Evolutionary conservation across 208 protist species (phyloP), one percentile per base, ranked within the genome.

Genomic region (Herpetomonas muscarum): DNA sequence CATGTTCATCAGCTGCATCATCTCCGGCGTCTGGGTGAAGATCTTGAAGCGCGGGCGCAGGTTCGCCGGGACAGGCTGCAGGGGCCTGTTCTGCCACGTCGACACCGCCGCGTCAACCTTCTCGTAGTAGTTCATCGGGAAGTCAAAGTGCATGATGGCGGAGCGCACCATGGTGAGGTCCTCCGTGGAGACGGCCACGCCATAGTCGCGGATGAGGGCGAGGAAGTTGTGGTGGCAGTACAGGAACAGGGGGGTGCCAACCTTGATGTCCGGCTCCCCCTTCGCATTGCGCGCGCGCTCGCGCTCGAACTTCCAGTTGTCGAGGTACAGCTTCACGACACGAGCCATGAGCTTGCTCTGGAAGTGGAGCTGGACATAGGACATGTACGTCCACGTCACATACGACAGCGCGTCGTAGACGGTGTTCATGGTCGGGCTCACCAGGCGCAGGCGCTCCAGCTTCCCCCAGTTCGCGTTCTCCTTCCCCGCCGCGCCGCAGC

Each of bases 1-100:
- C 92, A 96, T 96, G 69, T 87, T 59, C 60, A 82, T 73, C 34
- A 97, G 67, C 79, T 97, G 92, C 44, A 93, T 65, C 60, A 78
- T 78, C 60, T 91, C 81, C 19, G 83, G 81, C 28, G 75, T 88
- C 50, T 91, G 65, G 34, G 59, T 51, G 32, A 68, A 73, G 46
- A 82, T 60, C 31, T 65, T 65, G 47, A 74, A 59, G 19, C 64
- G 74, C 44, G 82, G 85, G 37, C 74, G 62, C 45, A 83, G 53
- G 39, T 36, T 79, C 19, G 74, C 59, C 19, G 74, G 61, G 26
- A 92, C 58, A 13, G 54, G 57, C 19, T 50, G 53, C 17, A 83
- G 53, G 21, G 76, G 51, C 46, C 64, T 58, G 49, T 74, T 77
- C 60, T 90, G 83, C 79, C 79, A 91, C 30, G 50, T 31, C 42